Evolutionary conservation across 306 rosid genomes (phyloP), one percentile per base, ranked within the genome.

Genomic region (Glycine tomentella): DNA sequence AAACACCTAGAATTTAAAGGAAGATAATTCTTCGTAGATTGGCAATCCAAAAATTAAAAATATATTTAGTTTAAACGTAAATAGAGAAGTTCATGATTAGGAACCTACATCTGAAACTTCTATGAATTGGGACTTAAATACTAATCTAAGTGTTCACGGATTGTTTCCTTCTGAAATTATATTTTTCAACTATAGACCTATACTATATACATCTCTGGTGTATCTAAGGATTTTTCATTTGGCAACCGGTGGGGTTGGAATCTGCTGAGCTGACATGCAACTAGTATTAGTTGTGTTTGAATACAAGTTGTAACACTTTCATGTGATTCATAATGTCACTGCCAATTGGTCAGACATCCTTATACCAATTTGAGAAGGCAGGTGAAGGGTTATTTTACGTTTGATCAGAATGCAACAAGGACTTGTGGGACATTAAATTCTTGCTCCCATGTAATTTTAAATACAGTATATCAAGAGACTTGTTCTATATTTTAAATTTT

Each of bases 251-350:
- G 69, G 20, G 58, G 79, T 20, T 12, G 31, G 31, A 25, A 25
- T 25, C 31, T 25, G 31, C 31, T 25, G 31, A 25, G 31, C 31
- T 25, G 40, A 49, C 36, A 46, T 48, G 12, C 57, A 58, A 59
- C 33, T 45, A 14, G 57, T 16, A 33, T 62, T 45, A 20, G 11
- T 9, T 62, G 62, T 31, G 49, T 14, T 62, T 62, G 15, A 63
- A 9, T n/a, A 63, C 36, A 49, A 76, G 63, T 36, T 62, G 16
- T n/a, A 33, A 63, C 52, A 34, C 50, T 63, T 64, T 76, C 49
- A n/a, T 31, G 72, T 76, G 72, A 62, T 76, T 65, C 55, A 38
- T 77, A 38, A 38, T 65, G 55, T 64, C 74, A 16, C n/a, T 65
- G n/a, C 56, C 69, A 63, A 6, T 13, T 11, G 67, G 44, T 25